These are phyloP conservation scores for Blastocladiella britannica DNA, from an alignment of 192 early-diverging fungal species.

Conservation along the genomic window DNA sequence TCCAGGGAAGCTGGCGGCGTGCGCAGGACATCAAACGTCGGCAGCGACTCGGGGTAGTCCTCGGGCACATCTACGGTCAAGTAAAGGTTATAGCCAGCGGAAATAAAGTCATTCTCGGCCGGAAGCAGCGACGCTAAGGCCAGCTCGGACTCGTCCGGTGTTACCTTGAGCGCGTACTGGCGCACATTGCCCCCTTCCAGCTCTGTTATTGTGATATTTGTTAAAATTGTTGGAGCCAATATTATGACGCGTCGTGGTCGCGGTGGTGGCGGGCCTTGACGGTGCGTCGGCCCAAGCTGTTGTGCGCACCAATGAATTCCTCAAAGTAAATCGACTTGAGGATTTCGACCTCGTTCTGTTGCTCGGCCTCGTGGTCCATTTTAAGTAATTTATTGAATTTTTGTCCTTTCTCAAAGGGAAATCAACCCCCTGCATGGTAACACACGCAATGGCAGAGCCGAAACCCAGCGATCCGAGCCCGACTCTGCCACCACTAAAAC, in stretches of 20 bases:
- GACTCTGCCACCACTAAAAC: too few relatives aligned
- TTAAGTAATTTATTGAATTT: too few relatives aligned
- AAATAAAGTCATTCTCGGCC: background rate
- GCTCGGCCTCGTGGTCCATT: constrained; percentile 57
- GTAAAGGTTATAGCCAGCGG: background rate
- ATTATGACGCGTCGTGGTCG: too few relatives aligned
- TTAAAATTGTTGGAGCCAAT: too few relatives aligned
- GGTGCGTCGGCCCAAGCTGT: too few relatives aligned
- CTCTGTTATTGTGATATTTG: background rate
- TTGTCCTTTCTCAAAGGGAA: too few relatives aligned
- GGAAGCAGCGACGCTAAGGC: background rate
- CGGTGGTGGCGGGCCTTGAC: too few relatives aligned
- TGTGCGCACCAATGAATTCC: constrained; percentile 43
- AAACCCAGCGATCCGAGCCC: too few relatives aligned
- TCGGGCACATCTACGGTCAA: background rate
- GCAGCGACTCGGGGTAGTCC: background rate
- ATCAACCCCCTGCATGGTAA: too few relatives aligned
- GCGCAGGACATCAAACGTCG: constrained; percentile 1
- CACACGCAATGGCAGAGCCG: too few relatives aligned
- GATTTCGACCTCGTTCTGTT: constrained; percentile 55
- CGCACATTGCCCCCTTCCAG: background rate
- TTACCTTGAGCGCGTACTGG: background rate
- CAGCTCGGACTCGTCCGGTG: background rate
- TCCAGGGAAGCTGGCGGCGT: background rate
- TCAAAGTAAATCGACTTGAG: constrained; percentile 64